Evolutionary conservation across 2,329 filamentous ascomycete genomes (phyloP).

Genomic region (Aspergillus puulaauensis): DNA sequence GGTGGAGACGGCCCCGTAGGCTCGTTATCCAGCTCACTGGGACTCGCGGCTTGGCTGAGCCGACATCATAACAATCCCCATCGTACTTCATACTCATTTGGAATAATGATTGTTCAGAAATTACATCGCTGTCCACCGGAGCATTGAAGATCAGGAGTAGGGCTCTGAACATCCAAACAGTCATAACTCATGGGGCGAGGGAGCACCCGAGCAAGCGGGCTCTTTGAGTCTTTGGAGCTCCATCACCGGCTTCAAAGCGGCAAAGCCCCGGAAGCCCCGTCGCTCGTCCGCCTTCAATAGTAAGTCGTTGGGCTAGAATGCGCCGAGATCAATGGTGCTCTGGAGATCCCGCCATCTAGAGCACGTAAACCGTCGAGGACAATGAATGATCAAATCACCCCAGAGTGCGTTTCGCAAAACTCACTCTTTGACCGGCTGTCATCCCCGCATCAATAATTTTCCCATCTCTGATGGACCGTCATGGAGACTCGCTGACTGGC

Average conservation of each 20-base stretch:
- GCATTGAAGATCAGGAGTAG: not conserved
- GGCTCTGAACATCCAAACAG: no score
- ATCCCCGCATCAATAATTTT: not conserved
- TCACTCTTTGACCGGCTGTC: not conserved
- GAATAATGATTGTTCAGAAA: not conserved
- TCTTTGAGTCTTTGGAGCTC: no score
- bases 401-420: not conserved
- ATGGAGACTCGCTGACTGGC: not conserved
- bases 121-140: not conserved
- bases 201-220: no score
- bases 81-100: no score
- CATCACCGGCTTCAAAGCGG: no score
- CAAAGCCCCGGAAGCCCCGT: not conserved
- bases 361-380: not conserved
- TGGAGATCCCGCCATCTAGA: not conserved
- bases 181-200: no score
- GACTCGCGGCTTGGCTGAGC: not conserved
- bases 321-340: not conserved
- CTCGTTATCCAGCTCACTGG: constrained; percentile 1
- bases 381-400: not conserved
- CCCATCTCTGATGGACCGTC: not conserved
- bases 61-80: no score
- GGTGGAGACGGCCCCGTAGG: constrained; percentile 1
- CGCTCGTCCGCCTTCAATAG: not conserved
- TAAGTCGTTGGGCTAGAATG: not conserved